phyloP scores from a whole-genome alignment of 345 rosid species.

The Hibiscus mutabilis region DNA sequence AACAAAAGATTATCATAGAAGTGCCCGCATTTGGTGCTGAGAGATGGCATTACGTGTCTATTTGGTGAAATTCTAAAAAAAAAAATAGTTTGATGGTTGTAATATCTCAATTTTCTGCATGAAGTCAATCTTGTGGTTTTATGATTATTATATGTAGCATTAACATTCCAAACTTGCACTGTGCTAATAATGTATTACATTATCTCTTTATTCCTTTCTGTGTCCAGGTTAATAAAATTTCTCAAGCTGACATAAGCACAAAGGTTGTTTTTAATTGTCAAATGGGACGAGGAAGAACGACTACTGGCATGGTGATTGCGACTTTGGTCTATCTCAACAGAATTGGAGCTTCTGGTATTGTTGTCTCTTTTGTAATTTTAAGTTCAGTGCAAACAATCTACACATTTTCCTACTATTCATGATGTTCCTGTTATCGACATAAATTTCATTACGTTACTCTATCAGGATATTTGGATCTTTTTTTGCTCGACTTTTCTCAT shows the following conservation, averaged over 20 bases:
- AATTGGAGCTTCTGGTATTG: constrained; percentile 78
- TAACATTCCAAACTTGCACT: neutral
- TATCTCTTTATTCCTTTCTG: constrained; percentile 3
- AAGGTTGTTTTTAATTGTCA: constrained; percentile 92
- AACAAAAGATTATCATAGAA: neutral
- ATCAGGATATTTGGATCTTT: neutral
- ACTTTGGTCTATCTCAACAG: constrained; percentile 84
- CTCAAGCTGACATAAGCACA: constrained; percentile 58
- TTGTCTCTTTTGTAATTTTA: constrained; percentile 4
- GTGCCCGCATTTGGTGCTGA: neutral
- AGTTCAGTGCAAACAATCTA: neutral
- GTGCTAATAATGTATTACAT: neutral
- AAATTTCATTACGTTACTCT: neutral
- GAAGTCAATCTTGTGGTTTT: neutral
- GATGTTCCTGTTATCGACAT: neutral
- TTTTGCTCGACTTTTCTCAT: neutral
- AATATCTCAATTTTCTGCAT: neutral
- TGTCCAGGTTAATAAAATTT: constrained; percentile 79
- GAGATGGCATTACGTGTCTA: neutral
- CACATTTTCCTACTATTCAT: neutral
- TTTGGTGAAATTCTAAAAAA: constrained; percentile 45
- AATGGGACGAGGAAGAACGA: constrained; percentile 99
- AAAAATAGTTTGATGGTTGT: neutral
- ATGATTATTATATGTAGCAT: neutral
- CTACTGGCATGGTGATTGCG: constrained; percentile 98